These are phyloP conservation scores for Gnomoniopsis smithogilvyi DNA, from an alignment of 2,329 filamentous ascomycete species.

Conservation along the genomic window DNA sequence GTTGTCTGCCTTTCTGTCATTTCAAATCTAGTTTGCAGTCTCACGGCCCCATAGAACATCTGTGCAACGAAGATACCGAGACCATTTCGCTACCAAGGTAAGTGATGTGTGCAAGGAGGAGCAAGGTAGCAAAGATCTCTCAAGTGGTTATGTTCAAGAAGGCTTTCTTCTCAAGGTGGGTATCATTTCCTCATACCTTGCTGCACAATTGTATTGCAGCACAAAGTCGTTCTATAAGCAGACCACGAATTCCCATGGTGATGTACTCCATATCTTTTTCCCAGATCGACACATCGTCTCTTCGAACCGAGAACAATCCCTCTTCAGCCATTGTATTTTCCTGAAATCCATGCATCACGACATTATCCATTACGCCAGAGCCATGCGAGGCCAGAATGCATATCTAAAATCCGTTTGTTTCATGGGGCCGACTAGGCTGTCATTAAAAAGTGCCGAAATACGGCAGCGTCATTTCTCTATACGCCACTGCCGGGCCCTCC, in stretches of 20 bases:
- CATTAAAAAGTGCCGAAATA: neutral
- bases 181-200: neutral
- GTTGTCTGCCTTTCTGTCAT: neutral
- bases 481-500: constrained; percentile 2
- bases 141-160: neutral
- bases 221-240: neutral
- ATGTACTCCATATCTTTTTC: neutral
- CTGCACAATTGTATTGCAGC: neutral
- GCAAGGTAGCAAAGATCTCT: too few relatives aligned
- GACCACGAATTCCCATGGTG: neutral
- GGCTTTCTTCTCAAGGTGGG: neutral
- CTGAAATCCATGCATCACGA: neutral
- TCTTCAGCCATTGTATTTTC: neutral
- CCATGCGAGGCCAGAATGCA: constrained; percentile 5
- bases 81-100: neutral
- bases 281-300: neutral
- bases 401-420: neutral
- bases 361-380: constrained; percentile 8
- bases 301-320: neutral
- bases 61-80: neutral
- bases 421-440: neutral
- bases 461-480: neutral
- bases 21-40: neutral
- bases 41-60: neutral
- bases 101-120: too few relatives aligned